These are phyloP conservation scores for Suillus clintonianus DNA, from an alignment of 768 basidiomycete genomes.

Conservation along the genomic window DNA sequence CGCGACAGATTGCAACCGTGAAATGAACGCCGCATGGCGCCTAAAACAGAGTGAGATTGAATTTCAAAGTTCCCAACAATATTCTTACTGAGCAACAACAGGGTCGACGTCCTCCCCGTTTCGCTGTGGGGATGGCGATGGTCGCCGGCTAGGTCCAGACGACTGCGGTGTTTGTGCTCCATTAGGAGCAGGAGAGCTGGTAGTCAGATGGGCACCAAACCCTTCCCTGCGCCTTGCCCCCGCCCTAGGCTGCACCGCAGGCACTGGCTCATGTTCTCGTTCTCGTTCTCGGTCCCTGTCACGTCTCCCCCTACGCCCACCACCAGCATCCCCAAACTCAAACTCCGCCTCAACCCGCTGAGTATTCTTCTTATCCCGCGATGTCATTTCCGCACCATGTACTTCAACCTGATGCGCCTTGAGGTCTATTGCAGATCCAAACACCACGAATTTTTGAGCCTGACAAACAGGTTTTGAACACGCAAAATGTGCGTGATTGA, in stretches of 20 bases:
- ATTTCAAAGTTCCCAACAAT: neutral
- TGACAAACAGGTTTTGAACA: conserved; percentile 76
- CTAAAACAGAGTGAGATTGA: conserved; percentile 37
- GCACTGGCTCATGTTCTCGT: conserved; percentile 52
- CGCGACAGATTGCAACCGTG: conserved; percentile 60
- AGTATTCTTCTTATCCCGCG: conserved; percentile 69
- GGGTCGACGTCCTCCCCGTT: conserved; percentile 50
- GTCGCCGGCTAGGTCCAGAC: conserved; percentile 25
- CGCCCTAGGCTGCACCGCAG: conserved; percentile 31
- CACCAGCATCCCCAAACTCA: conserved; percentile 62
- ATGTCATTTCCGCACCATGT: conserved; percentile 73
- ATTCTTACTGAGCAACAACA: conserved; percentile 52
- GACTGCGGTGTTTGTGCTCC: conserved; percentile 11
- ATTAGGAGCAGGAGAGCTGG: conserved; percentile 27
- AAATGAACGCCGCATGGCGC: conserved; percentile 64
- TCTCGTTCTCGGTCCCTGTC: conserved; percentile 49
- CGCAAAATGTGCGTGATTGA: conserved; percentile 72
- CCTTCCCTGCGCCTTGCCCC: conserved; percentile 54
- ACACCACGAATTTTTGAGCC: conserved; percentile 93
- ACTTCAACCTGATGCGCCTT: conserved; percentile 89
- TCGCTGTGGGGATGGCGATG: conserved; percentile 32
- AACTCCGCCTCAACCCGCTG: conserved; percentile 66
- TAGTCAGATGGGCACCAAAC: conserved; percentile 63
- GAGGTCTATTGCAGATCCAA: conserved; percentile 82
- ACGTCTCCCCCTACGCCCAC: conserved; percentile 46